phyloP scores from a whole-genome alignment of 108 stramenopile genomes.

The Cyclotella kingstonii region DNA sequence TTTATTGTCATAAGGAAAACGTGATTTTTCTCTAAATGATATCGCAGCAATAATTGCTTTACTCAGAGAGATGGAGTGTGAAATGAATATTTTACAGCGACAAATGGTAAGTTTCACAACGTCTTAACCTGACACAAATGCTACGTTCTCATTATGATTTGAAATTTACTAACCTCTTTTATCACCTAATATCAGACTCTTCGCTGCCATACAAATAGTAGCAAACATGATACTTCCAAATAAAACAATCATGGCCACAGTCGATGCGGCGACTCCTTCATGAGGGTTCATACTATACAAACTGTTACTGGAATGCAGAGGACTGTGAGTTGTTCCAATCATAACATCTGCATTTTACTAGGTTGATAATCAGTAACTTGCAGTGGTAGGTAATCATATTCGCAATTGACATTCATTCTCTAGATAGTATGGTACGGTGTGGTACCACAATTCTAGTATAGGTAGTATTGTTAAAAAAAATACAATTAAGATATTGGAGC shows the following conservation, averaged over 20 bases:
- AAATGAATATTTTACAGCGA: not conserved
- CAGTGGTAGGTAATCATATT: no score
- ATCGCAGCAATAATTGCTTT: conserved; percentile 27
- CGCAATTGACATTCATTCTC: no score
- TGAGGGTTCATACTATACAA: not conserved
- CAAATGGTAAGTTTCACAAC: not conserved
- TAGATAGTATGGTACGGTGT: no score
- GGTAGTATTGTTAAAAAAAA: no score
- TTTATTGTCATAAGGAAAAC: not conserved
- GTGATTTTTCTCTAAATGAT: conserved; percentile 11
- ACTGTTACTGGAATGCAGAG: no score
- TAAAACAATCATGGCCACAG: conserved; percentile 38
- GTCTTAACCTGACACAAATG: no score
- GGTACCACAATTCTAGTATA: no score
- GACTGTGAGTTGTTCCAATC: no score
- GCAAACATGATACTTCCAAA: conserved; percentile 47
- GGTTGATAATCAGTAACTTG: no score
- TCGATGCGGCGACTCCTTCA: conserved; percentile 18
- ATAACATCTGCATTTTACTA: no score
- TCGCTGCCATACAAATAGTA: conserved; percentile 31
- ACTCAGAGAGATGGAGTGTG: not conserved
- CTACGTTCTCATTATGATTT: no score
- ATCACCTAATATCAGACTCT: conserved; percentile 37
- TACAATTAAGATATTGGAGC: no score
- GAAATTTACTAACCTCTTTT: conserved; percentile 12